A percentile compares a stretch with the other conserved stretches of the same genome.
phyloP scores from a whole-genome alignment of 192 early-diverging fungal species.

The Diversispora eburnea region DNA sequence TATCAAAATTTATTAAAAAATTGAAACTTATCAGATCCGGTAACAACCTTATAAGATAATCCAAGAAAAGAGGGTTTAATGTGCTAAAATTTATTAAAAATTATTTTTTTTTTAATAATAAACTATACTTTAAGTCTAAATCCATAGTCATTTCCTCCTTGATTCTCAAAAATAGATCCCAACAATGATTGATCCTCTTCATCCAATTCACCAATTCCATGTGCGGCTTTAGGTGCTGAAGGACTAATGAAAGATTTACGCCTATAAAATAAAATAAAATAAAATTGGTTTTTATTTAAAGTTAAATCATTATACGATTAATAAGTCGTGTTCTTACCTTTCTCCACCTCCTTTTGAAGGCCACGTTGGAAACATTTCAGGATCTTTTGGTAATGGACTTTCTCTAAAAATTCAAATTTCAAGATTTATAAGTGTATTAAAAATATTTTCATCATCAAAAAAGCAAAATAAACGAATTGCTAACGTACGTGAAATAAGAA shows the following conservation, averaged over 20 bases:
- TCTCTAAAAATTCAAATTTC: constrained; percentile 47
- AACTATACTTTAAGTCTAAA: constrained; percentile 49
- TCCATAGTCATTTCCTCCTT: constrained; percentile 47
- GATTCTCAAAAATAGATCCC: constrained; percentile 50
- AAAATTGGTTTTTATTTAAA: not conserved
- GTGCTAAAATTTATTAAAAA: no score
- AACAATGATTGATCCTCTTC: constrained; percentile 38
- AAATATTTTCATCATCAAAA: not conserved
- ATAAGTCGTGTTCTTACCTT: constrained; percentile 35
- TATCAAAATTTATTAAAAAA: no score
- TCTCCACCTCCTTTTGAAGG: constrained; percentile 68
- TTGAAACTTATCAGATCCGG: no score
- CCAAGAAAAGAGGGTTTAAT: no score
- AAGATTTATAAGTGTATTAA: not conserved
- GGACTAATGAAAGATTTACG: constrained; percentile 44
- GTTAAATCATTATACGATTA: constrained; percentile 17
- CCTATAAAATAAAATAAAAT: constrained; percentile 24
- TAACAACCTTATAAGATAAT: no score
- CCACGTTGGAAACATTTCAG: constrained; percentile 91
- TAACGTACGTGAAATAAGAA: constrained; percentile 74
- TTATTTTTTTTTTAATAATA: no score
- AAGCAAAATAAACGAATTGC: not conserved
- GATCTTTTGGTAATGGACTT: constrained; percentile 84
- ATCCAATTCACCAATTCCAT: constrained; percentile 48
- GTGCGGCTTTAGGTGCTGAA: constrained; percentile 56